Base-by-base conservation (phyloP, 2,329 filamentous ascomycete genomes). In the Pseudogymnoascus sp. region DNA sequence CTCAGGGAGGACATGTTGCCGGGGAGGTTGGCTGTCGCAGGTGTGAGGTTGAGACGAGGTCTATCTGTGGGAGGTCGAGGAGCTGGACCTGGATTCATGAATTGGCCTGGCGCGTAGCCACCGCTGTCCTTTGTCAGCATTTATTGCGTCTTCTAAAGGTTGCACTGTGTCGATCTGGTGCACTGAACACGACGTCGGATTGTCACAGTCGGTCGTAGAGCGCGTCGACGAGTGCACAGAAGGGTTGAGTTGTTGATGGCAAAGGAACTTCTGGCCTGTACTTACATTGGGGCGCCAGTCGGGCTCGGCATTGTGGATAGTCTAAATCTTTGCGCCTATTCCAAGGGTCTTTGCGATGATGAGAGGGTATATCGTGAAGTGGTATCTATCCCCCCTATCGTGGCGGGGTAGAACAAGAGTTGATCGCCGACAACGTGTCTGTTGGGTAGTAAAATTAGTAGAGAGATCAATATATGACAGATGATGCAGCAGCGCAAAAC, bases 21-120 rank as follows among this genome's bases (percentile, higher is more conserved):
- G 14, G 88, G 86, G 21, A 90, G 80, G 74, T 87, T 90, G 70
- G 80, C 78, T 66, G 86, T 84, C 73, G 85, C 89, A 66, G 88
- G 92, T 44, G 89, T 91, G 65, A 96, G 82, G 71, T 87, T 87
- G 69, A 96, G 85, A 72, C 90, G 88, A 65, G 92, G 90, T 71
- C 90, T 86, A 72, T 95, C 90, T 65, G 84, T 87, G 19, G 93
- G 95, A 65, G 95, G 93, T 71, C 90, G 88, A 68, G 95, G 95
- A 69, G 95, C 93, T 70, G 95, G 93, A 68, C 95, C 92, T 66
- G 95, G 92, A 76, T 97, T 97, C 90, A 97, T 96, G 79, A 97
- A 97, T 76, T 86, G 84, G 71, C 81, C 83, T 68, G 80, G 78
- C 44, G 82, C 77, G 72, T 86, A 87, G 70, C 59, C 59, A 42